Evolutionary conservation across 495 filamentous ascomycete genomes (phyloP).

Genomic region (Aspergillus asperescens): DNA sequence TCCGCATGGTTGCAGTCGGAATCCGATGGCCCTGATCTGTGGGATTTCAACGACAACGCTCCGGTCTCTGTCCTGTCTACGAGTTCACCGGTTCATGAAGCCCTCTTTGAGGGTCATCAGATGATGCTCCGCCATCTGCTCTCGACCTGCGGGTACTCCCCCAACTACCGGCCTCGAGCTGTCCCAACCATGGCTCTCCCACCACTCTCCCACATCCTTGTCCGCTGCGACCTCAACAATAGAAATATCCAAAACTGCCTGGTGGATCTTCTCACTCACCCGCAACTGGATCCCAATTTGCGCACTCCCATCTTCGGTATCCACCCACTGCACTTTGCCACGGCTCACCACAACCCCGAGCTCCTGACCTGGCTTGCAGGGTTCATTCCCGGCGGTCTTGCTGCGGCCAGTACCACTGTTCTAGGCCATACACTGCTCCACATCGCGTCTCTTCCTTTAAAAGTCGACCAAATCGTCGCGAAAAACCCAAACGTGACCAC

Average conservation of each 20-base stretch:
- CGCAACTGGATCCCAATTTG: slow-evolving; percentile 7
- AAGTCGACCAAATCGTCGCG: not conserved
- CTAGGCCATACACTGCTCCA: slow-evolving; percentile 17
- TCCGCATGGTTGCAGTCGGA: slow-evolving; percentile 9
- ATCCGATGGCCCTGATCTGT: not conserved
- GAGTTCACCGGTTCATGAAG: slow-evolving; percentile 12
- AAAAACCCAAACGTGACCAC: not conserved
- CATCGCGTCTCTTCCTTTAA: slow-evolving; percentile 8
- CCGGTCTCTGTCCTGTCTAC: slow-evolving; percentile 7
- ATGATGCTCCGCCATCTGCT: slow-evolving; percentile 7
- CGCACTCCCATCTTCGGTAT: slow-evolving; percentile 17
- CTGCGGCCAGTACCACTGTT: not conserved
- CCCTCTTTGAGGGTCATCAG: slow-evolving; percentile 6
- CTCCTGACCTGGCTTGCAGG: slow-evolving; percentile 11
- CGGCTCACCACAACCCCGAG: slow-evolving; percentile 12
- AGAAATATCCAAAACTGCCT: not conserved
- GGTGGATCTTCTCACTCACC: slow-evolving; percentile 5
- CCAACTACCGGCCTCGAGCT: slow-evolving; percentile 9
- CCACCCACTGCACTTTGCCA: slow-evolving; percentile 18
- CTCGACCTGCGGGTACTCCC: not conserved
- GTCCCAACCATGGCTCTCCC: slow-evolving; percentile 12
- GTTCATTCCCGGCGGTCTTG: slow-evolving; percentile 1
- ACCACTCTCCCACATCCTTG: slow-evolving; percentile 8
- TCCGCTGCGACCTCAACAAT: slow-evolving; percentile 7
- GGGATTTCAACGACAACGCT: not conserved